Base-by-base conservation (phyloP, 1,139 yeast species). In the Hansenula lynferdii region DNA sequence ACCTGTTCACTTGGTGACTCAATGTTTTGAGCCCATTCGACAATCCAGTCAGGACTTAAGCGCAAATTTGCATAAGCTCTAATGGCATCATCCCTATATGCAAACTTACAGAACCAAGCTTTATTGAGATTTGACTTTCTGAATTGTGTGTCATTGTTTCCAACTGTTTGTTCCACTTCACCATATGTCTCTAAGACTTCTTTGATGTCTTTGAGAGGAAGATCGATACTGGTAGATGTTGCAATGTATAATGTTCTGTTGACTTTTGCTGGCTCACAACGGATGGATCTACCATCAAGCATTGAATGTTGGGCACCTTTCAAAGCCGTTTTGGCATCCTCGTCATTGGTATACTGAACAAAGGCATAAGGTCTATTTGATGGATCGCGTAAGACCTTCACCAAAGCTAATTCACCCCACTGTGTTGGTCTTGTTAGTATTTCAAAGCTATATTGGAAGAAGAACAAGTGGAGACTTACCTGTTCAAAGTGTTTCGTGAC, bases 241-340 rank as follows among this genome's bases (percentile, higher is more conserved):
- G 70, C 63, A 33, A 82, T 57, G 54, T 78, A 84, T 38, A 90
- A 65, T 12, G 97, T 89, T 48, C 97, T 70, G 60, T 90, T 90
- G 33, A 89, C 96, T 53, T 85, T 80, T 1, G 97, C 97, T 14
- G 80, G 82, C 60, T 90, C 97, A 62, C 96, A 86, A 42, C 97
- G 73, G 40, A 90, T 76, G 9, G 76, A 69, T 54, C 96, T 72
- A 11, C 89, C 95, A 56, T 85, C 78, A 38, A 90, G 63, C 7
- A 67, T 57, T 6, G 86, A 70, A 38, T 83, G 80, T 50, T 85
- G 92, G 9, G 87, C 95, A 39, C 70, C 67, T 30, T 60, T 61
- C 38, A 89, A 72, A 1, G 97, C 97, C 5, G 48, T 57, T 40
- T 71, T 69, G 9, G 95, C 90, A 47, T 85, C 94, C 7, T 64